Evolutionary conservation across 2,329 filamentous ascomycete species (phyloP).

Genomic region (Arthroderma sp.): DNA sequence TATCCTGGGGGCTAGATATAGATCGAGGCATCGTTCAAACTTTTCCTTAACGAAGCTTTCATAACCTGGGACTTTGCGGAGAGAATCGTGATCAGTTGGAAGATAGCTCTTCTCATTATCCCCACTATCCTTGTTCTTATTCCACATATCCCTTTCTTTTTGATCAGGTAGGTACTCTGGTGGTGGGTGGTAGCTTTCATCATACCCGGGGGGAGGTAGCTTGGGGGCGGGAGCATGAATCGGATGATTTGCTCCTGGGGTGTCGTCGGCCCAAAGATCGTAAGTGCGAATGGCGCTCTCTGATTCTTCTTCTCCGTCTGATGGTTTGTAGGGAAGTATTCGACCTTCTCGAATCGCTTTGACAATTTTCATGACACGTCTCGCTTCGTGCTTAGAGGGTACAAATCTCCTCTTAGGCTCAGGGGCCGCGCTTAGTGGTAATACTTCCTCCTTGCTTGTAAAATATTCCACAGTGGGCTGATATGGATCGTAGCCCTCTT

Average conservation of each 20-base stretch:
- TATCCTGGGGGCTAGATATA: constrained; percentile 86
- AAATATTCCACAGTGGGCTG: constrained; percentile 93
- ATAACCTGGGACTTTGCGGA: constrained; percentile 87
- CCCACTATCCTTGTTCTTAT: constrained; percentile 64
- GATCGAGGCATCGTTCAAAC: constrained; percentile 87
- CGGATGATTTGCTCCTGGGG: constrained; percentile 63
- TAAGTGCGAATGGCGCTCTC: constrained; percentile 61
- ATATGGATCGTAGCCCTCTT: constrained; percentile 86
- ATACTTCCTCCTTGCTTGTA: constrained; percentile 75
- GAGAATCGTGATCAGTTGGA: constrained; percentile 64
- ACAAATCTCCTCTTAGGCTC: constrained; percentile 93
- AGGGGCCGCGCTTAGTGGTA: constrained; percentile 87
- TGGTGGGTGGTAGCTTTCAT: constrained; percentile 92
- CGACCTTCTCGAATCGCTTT: constrained; percentile 88
- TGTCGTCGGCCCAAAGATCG: constrained; percentile 92
- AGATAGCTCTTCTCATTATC: constrained; percentile 84
- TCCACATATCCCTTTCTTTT: constrained; percentile 74
- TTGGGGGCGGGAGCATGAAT: constrained; percentile 97
- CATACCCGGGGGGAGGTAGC: constrained; percentile 80
- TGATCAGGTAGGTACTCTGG: constrained; percentile 82
- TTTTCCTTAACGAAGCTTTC: constrained; percentile 84
- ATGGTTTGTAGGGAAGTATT: constrained; percentile 78
- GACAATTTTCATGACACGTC: constrained; percentile 93
- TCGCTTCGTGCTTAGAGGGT: constrained; percentile 92
- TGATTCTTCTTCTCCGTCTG: constrained; percentile 58